Evolutionary conservation across 148 eudicot species (phyloP), one percentile per base, ranked within the genome.

Genomic region (Silene latifolia): DNA sequence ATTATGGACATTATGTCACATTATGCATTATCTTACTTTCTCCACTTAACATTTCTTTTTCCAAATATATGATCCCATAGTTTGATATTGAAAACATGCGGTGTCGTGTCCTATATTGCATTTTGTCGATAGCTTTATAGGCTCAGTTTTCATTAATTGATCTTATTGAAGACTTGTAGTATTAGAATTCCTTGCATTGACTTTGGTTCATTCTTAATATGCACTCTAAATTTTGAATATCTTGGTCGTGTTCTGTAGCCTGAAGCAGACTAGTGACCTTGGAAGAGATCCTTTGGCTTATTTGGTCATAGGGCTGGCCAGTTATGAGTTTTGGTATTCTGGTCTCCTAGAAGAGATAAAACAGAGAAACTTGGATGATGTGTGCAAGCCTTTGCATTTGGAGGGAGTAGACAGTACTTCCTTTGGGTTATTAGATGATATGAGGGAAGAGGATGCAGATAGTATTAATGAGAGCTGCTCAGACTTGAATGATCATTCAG

Each of bases 301-400:
- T 86, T 84, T 93, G 87, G 81, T 91, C 69, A 85, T 89, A 73
- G 97, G 98, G 60, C 79, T 89, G 78, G 74, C 88, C 63, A 87
- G 76, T 80, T 89, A 74, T 82, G 84, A 87, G 77, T 69, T 86
- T 51, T 93, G 97, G 98, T 87, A 86, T 85, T 71, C 83, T 75
- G 47, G 62, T 10, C 73, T 91, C 67, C 88, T 84, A 2, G 71
- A 82, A 76, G 83, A 88, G 70, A 80, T 88, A 74, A 83, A 73
- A 77, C 57, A 76, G 42, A 72, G 76, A 73, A 82, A 86, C 48
- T 46, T 83, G 35, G 82, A 81, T 12, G 81, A 80, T 32, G 58
- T 74, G 68, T 57, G 71, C 63, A 29, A 76, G 77, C 75, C 79
- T 47, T 39, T 21, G 72, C 81, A 81, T 76, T 85, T 89, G 58